A percentile compares a stretch with the other conserved stretches of the same genome.
These are phyloP conservation scores for Coemansia sp. DNA, from an alignment of 192 early-diverging fungal species.

Conservation along the genomic window DNA sequence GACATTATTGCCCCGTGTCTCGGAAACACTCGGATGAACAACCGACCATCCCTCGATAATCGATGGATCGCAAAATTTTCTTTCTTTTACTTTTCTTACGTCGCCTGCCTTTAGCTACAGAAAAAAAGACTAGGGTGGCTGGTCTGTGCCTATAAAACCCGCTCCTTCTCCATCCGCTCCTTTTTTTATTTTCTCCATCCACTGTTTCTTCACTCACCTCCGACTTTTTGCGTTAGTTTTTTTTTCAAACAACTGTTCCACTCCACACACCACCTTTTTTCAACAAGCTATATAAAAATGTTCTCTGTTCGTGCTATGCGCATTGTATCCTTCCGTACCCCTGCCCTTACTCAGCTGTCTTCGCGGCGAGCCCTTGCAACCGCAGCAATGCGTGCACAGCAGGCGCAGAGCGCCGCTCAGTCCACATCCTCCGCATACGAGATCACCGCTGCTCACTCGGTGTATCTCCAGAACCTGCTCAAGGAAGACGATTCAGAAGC, in stretches of 20 bases:
- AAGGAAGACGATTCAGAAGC: constrained; percentile 45
- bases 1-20: not conserved
- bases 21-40: constrained; percentile 1
- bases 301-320: constrained; percentile 13
- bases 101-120: not conserved
- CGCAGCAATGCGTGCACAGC: constrained; percentile 8
- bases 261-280: not conserved
- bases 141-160: constrained; percentile 9
- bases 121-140: not conserved
- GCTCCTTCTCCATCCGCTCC: not conserved
- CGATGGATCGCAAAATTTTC: not conserved
- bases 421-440: constrained; percentile 15
- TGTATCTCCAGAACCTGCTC: constrained; percentile 43
- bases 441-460: constrained; percentile 8
- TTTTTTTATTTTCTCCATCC: not conserved
- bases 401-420: constrained; percentile 11
- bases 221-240: no score
- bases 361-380: constrained; percentile 19
- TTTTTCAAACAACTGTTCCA: no score
- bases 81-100: not conserved
- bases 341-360: constrained; percentile 8
- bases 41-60: not conserved
- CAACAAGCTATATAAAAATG: not conserved
- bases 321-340: constrained; percentile 5
- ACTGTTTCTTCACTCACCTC: not conserved